These are phyloP conservation scores for Sungouiella blattae DNA, from an alignment of 805 yeast species.

Conservation along the genomic window DNA sequence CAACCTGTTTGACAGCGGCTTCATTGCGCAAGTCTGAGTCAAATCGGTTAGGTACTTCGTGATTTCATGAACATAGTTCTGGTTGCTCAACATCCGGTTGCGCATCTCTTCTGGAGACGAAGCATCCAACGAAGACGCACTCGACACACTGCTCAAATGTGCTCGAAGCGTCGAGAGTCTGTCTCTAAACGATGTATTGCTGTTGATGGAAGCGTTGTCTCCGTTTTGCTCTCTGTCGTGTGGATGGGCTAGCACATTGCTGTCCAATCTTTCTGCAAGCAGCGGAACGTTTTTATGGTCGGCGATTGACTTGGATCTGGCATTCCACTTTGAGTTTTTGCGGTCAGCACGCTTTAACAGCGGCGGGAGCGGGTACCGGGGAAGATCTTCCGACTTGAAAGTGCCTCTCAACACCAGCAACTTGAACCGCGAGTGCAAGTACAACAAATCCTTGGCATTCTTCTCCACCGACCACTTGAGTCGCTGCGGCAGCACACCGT, in stretches of 20 bases:
- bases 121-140: slow-evolving; percentile 16
- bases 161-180: slow-evolving; percentile 29
- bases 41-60: slow-evolving; percentile 67
- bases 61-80: slow-evolving; percentile 44
- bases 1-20: slow-evolving; percentile 77
- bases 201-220: slow-evolving; percentile 20
- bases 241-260: too few relatives aligned
- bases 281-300: slow-evolving; percentile 4
- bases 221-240: background rate
- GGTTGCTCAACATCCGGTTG: slow-evolving; percentile 24
- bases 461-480: slow-evolving; percentile 78
- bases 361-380: slow-evolving; percentile 44
- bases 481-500: slow-evolving; percentile 80
- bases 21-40: slow-evolving; percentile 55
- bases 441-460: slow-evolving; percentile 67
- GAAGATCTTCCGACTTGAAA: slow-evolving; percentile 37
- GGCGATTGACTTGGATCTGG: background rate
- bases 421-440: slow-evolving; percentile 66
- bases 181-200: slow-evolving; percentile 21
- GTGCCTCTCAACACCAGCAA: slow-evolving; percentile 25
- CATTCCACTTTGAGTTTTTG: background rate
- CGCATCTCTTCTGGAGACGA: slow-evolving; percentile 32
- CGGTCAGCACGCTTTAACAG: slow-evolving; percentile 15
- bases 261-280: background rate
- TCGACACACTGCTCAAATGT: slow-evolving; percentile 25